phyloP scores from a whole-genome alignment of 345 rosid species.

The Trapa bicornis region DNA sequence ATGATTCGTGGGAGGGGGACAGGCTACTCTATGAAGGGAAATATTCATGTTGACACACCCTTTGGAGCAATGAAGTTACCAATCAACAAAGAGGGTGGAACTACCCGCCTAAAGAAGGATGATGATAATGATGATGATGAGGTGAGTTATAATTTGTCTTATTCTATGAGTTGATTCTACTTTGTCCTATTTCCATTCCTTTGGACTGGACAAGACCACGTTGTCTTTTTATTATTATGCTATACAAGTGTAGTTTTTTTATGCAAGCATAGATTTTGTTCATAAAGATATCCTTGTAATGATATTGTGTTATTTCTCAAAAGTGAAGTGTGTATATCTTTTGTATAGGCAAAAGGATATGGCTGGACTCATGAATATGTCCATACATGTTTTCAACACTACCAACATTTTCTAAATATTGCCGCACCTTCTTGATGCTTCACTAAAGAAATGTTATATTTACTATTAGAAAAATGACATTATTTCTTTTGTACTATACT shows the following conservation, averaged over 20 bases:
- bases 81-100: conserved; percentile 82
- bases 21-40: conserved; percentile 77
- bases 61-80: conserved; percentile 95
- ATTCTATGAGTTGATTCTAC: not conserved
- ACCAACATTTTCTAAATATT: too few species aligned
- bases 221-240: not conserved
- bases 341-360: too few species aligned
- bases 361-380: too few species aligned
- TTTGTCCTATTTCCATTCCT: not conserved
- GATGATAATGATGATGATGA: conserved; percentile 57
- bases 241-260: not conserved
- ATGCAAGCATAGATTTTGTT: not conserved
- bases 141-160: conserved; percentile 16
- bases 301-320: too few species aligned
- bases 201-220: not conserved
- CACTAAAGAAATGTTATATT: too few species aligned
- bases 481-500: too few species aligned
- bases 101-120: conserved; percentile 73
- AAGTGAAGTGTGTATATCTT: too few species aligned
- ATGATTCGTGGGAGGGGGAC: conserved; percentile 95
- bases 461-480: too few species aligned
- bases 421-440: too few species aligned
- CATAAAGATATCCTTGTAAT: too few species aligned
- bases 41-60: conserved; percentile 76
- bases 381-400: too few species aligned